Conservation (phyloP, 2,329 filamentous ascomycete species). For the Penicillium sp. region DNA sequence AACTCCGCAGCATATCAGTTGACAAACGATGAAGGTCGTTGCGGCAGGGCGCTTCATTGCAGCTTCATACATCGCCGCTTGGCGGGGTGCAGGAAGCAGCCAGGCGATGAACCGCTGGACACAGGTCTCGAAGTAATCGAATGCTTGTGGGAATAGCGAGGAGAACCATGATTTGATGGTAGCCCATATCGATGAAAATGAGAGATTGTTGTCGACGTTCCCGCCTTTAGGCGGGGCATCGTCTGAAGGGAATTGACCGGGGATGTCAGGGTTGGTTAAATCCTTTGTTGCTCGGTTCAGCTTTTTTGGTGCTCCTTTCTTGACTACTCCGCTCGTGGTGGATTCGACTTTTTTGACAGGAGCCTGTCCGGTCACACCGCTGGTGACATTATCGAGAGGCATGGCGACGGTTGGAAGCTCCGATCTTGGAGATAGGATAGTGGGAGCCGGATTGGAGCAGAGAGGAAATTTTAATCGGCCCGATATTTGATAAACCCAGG, state of each 20-base stretch:
- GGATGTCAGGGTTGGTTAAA: conserved; percentile 22
- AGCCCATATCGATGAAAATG: conserved; percentile 18
- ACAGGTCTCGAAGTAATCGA: conserved; percentile 30
- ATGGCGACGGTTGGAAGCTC: conserved; percentile 11
- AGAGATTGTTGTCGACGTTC: conserved; percentile 18
- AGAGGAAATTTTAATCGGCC: neutral
- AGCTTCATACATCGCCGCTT: conserved; percentile 31
- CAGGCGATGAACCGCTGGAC: conserved; percentile 26
- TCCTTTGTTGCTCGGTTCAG: conserved; percentile 18
- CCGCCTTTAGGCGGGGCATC: conserved; percentile 16
- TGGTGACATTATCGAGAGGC: conserved; percentile 28
- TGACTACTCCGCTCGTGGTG: conserved; percentile 10
- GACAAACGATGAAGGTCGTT: conserved; percentile 34
- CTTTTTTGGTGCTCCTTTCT: conserved; percentile 19
- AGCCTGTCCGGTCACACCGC: conserved; percentile 21
- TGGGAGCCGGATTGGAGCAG: neutral
- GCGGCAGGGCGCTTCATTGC: conserved; percentile 32
- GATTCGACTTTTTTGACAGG: conserved; percentile 21
- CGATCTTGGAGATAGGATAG: neutral
- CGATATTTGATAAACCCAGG: neutral
- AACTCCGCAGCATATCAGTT: conserved; percentile 36
- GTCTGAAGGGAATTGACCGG: conserved; percentile 31
- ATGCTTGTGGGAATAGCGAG: conserved; percentile 21
- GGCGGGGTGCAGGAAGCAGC: conserved; percentile 29
- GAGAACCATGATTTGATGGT: conserved; percentile 19